Evolutionary conservation across 768 basidiomycete species (phyloP), one percentile per base, ranked within the genome.

Genomic region (Mycena indigotica): DNA sequence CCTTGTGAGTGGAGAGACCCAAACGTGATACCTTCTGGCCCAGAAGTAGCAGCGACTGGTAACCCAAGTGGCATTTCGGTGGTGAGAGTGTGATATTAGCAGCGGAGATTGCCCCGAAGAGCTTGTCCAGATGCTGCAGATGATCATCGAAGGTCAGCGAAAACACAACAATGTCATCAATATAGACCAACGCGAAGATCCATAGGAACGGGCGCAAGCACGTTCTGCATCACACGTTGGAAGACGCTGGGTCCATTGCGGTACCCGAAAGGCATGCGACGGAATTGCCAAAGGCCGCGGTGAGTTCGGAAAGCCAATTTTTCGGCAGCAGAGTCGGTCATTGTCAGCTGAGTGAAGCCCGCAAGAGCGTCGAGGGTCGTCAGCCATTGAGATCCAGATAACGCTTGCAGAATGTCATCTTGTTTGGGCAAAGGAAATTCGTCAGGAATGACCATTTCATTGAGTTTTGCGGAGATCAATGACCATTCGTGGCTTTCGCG

Each of bases 101-200:
- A 3, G 55, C 38, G 0, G 19, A 53, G 28, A 77, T 73, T 0
- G 70, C 70, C 23, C 40, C 21, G 2, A 75, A 53, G 0, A 77
- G 70, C 4, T 52, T 15, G 25, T 73, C 73, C 0, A 75, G 17
- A 46, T 75, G 72, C 1, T 41, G 1, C 1, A 72, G 1, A 55
- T 79, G 75, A 1, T 77, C 68, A 0, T 72, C 58, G 2, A 68
- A 68, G 0, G 54, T 58, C 28, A 52, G 38, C 0, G 71, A 73
- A 50, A 67, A 78, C 0, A 77, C 66, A 0, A 78, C 68, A 1
- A 79, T 78, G 45, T 80, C 71, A 45, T 80, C 74, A 8, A 79
- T 76, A 46, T 79, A 80, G 0, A 78, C 77, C 13, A 75, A 48
- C 1, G 73, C 56, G 49, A 77, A 77, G 0, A 75, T 54, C 75